Conservation (phyloP, 2,329 filamentous ascomycete genomes). For the Amphichorda felina region DNA sequence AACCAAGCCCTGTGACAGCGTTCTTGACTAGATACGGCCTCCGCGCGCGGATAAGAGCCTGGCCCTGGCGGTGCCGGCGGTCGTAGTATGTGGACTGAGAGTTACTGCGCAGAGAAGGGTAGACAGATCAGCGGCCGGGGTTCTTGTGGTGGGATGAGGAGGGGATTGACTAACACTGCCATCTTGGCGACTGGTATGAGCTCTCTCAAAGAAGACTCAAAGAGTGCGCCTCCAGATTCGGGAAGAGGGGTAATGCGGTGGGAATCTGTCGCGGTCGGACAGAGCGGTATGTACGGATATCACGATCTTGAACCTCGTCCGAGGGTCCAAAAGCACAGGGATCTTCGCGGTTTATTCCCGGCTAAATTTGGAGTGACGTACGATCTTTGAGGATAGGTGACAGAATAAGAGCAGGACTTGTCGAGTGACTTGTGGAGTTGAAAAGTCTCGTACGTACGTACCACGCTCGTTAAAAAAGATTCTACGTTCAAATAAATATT, state of each 20-base stretch:
- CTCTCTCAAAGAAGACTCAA: background rate
- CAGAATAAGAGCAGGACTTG: background rate
- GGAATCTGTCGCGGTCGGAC: background rate
- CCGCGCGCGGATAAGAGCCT: conserved; percentile 82
- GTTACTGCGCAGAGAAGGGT: conserved; percentile 16
- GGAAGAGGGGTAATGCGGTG: background rate
- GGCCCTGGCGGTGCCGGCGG: conserved; percentile 70
- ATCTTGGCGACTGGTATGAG: background rate
- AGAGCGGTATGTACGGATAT: background rate
- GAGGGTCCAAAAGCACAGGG: conserved; percentile 6
- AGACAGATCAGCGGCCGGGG: background rate
- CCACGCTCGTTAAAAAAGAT: no score
- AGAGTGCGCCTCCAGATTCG: background rate
- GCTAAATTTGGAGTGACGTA: conserved; percentile 8
- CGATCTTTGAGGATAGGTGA: background rate
- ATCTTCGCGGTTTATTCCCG: conserved; percentile 12
- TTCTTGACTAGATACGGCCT: conserved; percentile 91
- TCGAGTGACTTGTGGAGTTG: background rate
- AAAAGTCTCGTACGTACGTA: no score
- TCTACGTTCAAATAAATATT: no score
- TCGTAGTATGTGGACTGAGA: conserved; percentile 75
- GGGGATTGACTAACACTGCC: background rate
- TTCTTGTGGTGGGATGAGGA: background rate
- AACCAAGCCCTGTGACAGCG: conserved; percentile 62
- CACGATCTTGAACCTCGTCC: background rate